Conservation (phyloP, 2,329 filamentous ascomycete species). For the Septoria linicola region DNA sequence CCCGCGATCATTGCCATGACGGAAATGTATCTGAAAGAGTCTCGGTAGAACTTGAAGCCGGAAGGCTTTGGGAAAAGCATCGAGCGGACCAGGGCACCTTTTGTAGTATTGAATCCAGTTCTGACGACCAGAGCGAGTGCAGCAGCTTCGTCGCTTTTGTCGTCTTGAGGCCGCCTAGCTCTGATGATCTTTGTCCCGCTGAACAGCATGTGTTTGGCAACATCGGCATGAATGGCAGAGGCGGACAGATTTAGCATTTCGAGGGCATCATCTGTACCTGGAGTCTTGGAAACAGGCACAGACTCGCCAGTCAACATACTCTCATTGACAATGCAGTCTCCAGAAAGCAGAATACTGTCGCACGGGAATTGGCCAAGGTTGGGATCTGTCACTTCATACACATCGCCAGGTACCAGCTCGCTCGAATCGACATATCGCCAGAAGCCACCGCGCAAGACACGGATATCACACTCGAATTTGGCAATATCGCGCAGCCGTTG, state of each 20-base stretch:
- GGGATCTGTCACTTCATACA: constrained; percentile 96
- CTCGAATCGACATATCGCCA: constrained; percentile 86
- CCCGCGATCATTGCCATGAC: constrained; percentile 89
- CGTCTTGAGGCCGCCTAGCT: constrained; percentile 81
- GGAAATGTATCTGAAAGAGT: constrained; percentile 95
- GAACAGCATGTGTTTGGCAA: constrained; percentile 88
- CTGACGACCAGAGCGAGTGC: constrained; percentile 88
- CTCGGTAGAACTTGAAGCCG: constrained; percentile 96
- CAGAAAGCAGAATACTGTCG: constrained; percentile 85
- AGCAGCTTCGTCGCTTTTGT: constrained; percentile 80
- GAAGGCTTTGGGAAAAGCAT: constrained; percentile 99
- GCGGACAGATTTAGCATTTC: constrained; percentile 72
- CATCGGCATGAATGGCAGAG: constrained; percentile 76
- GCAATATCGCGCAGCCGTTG: constrained; percentile 85
- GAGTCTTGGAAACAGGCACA: constrained; percentile 90
- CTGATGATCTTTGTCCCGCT: constrained; percentile 94
- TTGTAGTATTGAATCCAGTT: constrained; percentile 96
- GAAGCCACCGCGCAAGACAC: constrained; percentile 90
- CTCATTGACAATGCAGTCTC: constrained; percentile 98
- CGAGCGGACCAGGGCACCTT: constrained; percentile 89
- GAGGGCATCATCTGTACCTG: constrained; percentile 78
- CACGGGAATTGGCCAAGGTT: constrained; percentile 84
- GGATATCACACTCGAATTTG: constrained; percentile 89
- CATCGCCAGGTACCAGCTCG: constrained; percentile 90
- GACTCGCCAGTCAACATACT: constrained; percentile 98